Evolutionary conservation across 805 yeast species (phyloP), one percentile per base, ranked within the genome.

Genomic region (Diddensiella transvaalensis): DNA sequence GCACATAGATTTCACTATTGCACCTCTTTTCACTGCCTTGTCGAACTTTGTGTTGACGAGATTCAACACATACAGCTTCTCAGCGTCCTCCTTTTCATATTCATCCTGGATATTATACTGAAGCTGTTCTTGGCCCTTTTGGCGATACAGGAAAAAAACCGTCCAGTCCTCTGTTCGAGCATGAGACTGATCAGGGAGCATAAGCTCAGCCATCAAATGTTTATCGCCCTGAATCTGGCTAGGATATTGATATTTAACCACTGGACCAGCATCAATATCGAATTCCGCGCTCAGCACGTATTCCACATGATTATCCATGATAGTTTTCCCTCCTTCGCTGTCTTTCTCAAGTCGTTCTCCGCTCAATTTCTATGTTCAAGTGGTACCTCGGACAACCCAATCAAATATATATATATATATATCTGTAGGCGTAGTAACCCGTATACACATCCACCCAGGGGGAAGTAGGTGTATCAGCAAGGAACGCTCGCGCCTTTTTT

Each of bases 251-350:
- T 77, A 76, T 45, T 71, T 70, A 26, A 88, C 66, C 3, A 77
- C 70, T 0, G 93, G 83, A 0, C 96, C 96, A 47, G 79, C 72
- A 57, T 78, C 83, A 53, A 83, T 79, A 62, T 88, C 93, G 63
- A 88, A 89, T 65, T 85, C 90, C 1, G 91, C 85, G 3, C 88
- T 74, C 26, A 87, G 57, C 19, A 84, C 73, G 59, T 73, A 83
- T 46, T 77, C 77, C 13, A 78, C 76, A 56, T 79, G 76, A 33
- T 26, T 11, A 13, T 39, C 15, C 40, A 36, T 29, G 13, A 29
- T 29, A 10, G 32, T 13, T 10, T 22, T 35, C 18, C 46, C 33
- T n/a, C 38, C 38, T 21, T 19, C 36, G 3, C 22, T 36, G n/a
- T 3, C n/a, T 29, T 26, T 6, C 18, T 35, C 15, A 13, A 8